These are phyloP conservation scores for Nicotiana undulata DNA, from an alignment of 257 asterid genomes.

Conservation along the genomic window DNA sequence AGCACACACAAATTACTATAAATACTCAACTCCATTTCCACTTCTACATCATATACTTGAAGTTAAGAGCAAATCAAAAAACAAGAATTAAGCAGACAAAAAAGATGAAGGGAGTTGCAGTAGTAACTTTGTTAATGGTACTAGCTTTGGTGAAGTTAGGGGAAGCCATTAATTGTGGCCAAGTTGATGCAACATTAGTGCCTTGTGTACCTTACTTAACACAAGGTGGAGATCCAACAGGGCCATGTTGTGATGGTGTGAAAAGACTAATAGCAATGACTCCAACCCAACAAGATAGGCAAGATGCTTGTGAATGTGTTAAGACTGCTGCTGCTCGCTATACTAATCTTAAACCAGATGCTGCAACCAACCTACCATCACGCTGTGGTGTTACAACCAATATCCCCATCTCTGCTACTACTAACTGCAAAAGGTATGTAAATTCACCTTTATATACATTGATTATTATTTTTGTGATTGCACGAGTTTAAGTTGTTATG, in stretches of 20 bases:
- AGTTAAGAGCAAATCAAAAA: not conserved
- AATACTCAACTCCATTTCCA: not conserved
- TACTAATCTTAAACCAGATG: constrained; percentile 19
- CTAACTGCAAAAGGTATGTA: constrained; percentile 44
- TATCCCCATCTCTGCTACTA: constrained; percentile 22
- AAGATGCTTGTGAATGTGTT: constrained; percentile 43
- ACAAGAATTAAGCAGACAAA: not conserved
- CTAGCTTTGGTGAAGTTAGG: constrained; percentile 22
- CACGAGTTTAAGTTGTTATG: not conserved
- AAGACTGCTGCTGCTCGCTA: constrained; percentile 39
- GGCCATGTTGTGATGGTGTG: constrained; percentile 39
- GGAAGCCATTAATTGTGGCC: constrained; percentile 34
- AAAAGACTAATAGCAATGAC: constrained; percentile 9
- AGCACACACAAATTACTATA: not conserved
- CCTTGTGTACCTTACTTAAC: constrained; percentile 43
- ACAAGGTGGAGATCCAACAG: constrained; percentile 28
- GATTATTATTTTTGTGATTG: too few relatives aligned
- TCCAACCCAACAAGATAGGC: constrained; percentile 33
- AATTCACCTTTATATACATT: not conserved
- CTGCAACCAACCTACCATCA: constrained; percentile 48
- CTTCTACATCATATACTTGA: not conserved
- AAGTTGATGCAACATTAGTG: constrained; percentile 20
- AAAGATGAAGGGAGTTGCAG: constrained; percentile 33
- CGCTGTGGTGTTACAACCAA: constrained; percentile 37
- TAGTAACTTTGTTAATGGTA: constrained; percentile 11